Evolutionary conservation across 2,329 filamentous ascomycete genomes (phyloP), one percentile per base, ranked within the genome.

Genomic region (Trichocomaceae sp.): DNA sequence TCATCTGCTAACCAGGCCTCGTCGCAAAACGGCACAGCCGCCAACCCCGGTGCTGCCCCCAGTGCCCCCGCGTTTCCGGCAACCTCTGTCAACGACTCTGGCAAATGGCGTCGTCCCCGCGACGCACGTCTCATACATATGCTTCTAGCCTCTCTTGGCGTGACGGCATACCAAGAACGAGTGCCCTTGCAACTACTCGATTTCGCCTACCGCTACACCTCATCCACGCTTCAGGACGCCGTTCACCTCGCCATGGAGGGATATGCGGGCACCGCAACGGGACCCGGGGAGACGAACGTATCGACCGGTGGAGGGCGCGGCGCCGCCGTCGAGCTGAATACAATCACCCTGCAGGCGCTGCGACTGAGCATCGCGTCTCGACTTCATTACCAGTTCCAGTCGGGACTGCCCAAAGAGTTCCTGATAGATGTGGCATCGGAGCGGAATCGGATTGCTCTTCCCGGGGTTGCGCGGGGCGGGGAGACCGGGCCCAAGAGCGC

Each of bases 321-420:
- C 10, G 69, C 29, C 10, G 69, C 29, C n/a, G 66, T 66, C 1
- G 80, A 81, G 23, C 69, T 76, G 12, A 76, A 75, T 37, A 75
- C 74, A 13, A 75, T 86, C n/a, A 78, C 75, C 20, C 67, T 85
- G 12, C 75, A 78, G 29, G 79, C 81, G 53, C 65, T 87, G 47
- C 72, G 83, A 23, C 77, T 85, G 57, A 82, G 82, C 2, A 83
- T 86, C 52, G 79, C 79, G 2, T 80, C 77, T 45, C 73, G 83
- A 15, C 72, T 83, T 50, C 78, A 82, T 53, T 79, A 83, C 61
- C 80, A 83, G 63, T 86, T 85, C 63, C 77, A 79, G 59, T 73
- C 77, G 0, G 74, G 75, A 0, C 62, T 86, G 59, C 80, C 82
- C 0, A 85, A 85, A 63, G 83, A 85, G 61, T 84, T 81, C 56